Evolutionary conservation across 345 rosid species (phyloP).

Genomic region (Dovyalis caffra): DNA sequence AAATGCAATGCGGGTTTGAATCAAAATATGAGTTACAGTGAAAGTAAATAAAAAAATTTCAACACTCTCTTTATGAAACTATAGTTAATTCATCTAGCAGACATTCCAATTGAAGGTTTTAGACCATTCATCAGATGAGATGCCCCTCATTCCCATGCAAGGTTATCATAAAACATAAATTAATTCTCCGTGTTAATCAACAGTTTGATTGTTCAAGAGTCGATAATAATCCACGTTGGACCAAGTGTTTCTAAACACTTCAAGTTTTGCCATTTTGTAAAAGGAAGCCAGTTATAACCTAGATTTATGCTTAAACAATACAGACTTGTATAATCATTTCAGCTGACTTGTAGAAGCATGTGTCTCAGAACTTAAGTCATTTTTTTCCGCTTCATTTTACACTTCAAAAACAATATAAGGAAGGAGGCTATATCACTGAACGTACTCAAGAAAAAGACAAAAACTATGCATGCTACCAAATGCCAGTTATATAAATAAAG

Average conservation of each 20-base stretch:
- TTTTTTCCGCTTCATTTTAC: too few relatives aligned
- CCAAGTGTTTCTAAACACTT: neutral
- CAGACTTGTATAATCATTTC: neutral
- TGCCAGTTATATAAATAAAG: neutral
- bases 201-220: neutral
- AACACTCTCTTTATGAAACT: neutral
- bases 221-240: neutral
- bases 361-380: too few relatives aligned
- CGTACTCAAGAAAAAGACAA: neutral
- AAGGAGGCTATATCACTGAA: neutral
- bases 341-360: neutral
- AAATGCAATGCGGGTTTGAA: neutral
- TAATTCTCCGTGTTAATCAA: neutral
- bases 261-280: neutral
- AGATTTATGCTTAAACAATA: neutral
- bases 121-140: neutral
- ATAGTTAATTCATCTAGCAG: neutral
- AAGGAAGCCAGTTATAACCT: neutral
- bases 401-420: neutral
- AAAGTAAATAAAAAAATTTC: neutral
- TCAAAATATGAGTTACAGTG: neutral
- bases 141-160: neutral
- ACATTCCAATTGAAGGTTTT: neutral
- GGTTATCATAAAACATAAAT: neutral
- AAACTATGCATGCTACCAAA: neutral